These are phyloP conservation scores for Pleurotus citrinopileatus DNA, from an alignment of 768 basidiomycete species.

Conservation along the genomic window DNA sequence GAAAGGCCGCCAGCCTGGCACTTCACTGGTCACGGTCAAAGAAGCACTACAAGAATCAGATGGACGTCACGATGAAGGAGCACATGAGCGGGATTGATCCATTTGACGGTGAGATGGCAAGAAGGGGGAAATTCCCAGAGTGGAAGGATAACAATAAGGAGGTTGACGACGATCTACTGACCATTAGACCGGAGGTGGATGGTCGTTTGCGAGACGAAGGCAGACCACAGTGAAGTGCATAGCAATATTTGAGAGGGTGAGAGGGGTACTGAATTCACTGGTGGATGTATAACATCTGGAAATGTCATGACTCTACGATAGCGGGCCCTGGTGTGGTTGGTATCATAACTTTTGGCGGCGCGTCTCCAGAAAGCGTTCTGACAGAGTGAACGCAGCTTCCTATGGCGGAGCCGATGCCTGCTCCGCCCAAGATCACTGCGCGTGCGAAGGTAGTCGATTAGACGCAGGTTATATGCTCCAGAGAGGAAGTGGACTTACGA, in stretches of 20 bases:
- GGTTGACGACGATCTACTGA: conserved; percentile 46
- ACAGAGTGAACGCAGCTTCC: conserved; percentile 59
- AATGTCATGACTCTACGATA: conserved; percentile 18
- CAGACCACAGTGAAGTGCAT: conserved; percentile 17
- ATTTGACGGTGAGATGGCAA: conserved; percentile 55
- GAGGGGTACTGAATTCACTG: background rate
- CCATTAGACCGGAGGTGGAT: conserved; percentile 64
- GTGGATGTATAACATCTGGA: conserved; percentile 3
- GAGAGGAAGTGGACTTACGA: conserved; percentile 41
- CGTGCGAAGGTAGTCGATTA: no score
- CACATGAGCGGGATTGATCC: conserved; percentile 80
- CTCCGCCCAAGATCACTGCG: conserved; percentile 69
- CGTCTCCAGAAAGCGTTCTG: conserved; percentile 52
- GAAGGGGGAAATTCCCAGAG: conserved; percentile 28
- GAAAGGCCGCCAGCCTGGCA: conserved; percentile 37
- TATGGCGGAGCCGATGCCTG: conserved; percentile 59
- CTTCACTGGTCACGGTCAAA: conserved; percentile 45
- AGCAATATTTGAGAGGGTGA: conserved; percentile 3
- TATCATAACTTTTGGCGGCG: conserved; percentile 36
- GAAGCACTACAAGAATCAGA: conserved; percentile 53
- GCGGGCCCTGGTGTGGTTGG: conserved; percentile 20
- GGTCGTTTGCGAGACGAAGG: conserved; percentile 60
- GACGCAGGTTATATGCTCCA: background rate
- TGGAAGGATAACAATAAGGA: conserved; percentile 15
- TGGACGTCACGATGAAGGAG: conserved; percentile 60